phyloP scores from a whole-genome alignment of 306 rosid genomes.

The Prunus kanzakura region DNA sequence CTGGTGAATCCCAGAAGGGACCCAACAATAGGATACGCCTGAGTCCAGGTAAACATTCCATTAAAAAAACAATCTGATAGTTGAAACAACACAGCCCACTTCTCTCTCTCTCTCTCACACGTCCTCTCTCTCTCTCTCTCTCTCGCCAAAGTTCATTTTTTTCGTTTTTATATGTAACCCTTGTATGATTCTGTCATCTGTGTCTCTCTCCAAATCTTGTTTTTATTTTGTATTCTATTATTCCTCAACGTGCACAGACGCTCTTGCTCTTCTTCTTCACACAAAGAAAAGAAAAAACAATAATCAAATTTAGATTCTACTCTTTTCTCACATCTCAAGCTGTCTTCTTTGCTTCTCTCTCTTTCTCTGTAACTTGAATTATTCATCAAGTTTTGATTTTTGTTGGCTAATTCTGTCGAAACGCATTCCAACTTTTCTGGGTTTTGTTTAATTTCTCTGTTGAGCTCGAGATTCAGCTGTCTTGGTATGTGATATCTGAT shows the following conservation, averaged over 20 bases:
- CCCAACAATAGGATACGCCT: not conserved
- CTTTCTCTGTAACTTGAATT: not conserved
- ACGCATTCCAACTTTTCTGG: constrained; percentile 5
- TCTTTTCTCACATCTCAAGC: not conserved
- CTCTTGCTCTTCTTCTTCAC: constrained; percentile 23
- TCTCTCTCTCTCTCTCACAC: not conserved
- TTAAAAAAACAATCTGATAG: not conserved
- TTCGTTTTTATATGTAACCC: not conserved
- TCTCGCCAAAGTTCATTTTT: not conserved
- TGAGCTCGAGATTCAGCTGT: constrained; percentile 29
- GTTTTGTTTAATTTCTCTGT: constrained; percentile 7
- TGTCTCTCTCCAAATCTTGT: constrained; percentile 29
- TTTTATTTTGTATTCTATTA: not conserved
- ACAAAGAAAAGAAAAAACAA: not conserved
- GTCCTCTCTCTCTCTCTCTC: not conserved
- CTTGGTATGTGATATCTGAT: not conserved
- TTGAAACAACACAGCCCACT: not conserved
- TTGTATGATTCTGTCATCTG: not conserved
- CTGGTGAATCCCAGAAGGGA: not conserved
- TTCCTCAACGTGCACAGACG: constrained; percentile 20
- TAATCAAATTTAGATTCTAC: constrained; percentile 25
- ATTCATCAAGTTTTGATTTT: not conserved
- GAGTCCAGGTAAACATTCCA: not conserved
- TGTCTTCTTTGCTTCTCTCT: not conserved
- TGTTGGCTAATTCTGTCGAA: not conserved